Evolutionary conservation across 2,329 filamentous ascomycete genomes (phyloP).

Genomic region (Myriosclerotinia scirpicola): DNA sequence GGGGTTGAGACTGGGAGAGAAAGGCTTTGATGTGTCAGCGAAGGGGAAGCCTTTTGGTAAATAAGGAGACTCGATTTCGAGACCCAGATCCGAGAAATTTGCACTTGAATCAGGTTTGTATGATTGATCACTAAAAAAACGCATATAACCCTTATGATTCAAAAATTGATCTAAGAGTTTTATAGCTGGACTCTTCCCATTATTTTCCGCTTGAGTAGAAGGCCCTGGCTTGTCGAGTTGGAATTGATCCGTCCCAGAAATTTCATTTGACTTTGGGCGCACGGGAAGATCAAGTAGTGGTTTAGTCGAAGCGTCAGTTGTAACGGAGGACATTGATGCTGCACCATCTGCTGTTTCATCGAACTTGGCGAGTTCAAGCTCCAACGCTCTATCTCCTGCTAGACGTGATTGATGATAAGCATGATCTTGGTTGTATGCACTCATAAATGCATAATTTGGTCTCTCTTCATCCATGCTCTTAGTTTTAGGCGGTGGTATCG

Average conservation of each 20-base stretch:
- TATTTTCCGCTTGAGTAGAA: neutral
- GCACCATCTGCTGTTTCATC: neutral
- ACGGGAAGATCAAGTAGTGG: neutral
- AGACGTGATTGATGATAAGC: constrained; percentile 15
- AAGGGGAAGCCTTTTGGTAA: neutral
- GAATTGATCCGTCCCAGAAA: neutral
- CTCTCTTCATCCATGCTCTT: neutral
- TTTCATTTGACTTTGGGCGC: neutral
- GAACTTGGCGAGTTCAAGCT: neutral
- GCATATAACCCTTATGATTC: neutral
- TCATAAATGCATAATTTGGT: constrained; percentile 22
- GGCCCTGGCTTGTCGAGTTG: neutral
- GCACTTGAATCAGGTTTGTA: neutral
- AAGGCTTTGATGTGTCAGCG: neutral
- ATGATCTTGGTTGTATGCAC: constrained; percentile 20
- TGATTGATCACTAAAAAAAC: neutral
- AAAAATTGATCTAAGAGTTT: neutral
- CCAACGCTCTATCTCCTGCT: constrained; percentile 1
- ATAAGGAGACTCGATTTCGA: neutral
- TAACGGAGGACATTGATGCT: constrained; percentile 4
- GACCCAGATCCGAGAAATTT: too few relatives aligned
- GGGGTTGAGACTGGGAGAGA: neutral
- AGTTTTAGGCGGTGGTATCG: neutral
- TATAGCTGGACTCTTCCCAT: neutral
- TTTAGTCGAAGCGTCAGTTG: neutral